phyloP scores from a whole-genome alignment of 768 basidiomycete genomes.

The Tylopilus intermedius region DNA sequence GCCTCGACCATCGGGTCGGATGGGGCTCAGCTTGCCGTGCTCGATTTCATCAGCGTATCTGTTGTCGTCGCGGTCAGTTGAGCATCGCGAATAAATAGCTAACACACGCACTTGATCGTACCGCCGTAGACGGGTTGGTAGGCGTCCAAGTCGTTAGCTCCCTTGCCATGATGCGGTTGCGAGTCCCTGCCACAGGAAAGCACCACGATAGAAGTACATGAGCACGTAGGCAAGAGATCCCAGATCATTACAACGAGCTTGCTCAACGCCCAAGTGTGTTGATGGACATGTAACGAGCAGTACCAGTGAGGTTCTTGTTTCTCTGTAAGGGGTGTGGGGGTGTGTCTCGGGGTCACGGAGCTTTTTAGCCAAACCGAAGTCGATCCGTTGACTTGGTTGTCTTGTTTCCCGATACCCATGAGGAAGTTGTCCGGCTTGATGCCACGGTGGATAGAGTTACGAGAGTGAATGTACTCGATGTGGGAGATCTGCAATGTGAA shows the following conservation, averaged over 20 bases:
- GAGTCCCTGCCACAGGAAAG: slow-evolving; percentile 97
- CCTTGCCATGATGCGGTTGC: slow-evolving; percentile 99
- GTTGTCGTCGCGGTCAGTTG: background rate
- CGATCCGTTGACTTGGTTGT: slow-evolving; percentile 98
- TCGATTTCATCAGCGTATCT: slow-evolving; percentile 98
- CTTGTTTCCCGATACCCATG: slow-evolving; percentile 99
- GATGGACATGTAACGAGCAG: slow-evolving; percentile 98
- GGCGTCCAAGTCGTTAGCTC: no score
- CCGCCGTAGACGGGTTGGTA: slow-evolving; percentile 86
- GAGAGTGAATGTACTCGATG: slow-evolving; percentile 98
- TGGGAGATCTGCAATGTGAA: slow-evolving; percentile 74
- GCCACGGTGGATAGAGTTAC: slow-evolving; percentile 96
- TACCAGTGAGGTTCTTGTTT: slow-evolving; percentile 99
- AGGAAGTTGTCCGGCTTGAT: slow-evolving; percentile 99
- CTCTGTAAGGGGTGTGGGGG: slow-evolving; percentile 97
- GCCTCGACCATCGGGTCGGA: slow-evolving; percentile 39
- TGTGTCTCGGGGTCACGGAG: slow-evolving; percentile 99
- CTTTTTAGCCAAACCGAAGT: slow-evolving; percentile 98
- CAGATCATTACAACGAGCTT: slow-evolving; percentile 95
- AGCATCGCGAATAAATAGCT: background rate
- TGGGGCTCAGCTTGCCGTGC: slow-evolving; percentile 71
- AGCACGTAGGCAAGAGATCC: slow-evolving; percentile 98
- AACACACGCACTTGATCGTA: slow-evolving; percentile 61
- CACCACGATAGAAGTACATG: slow-evolving; percentile 99
- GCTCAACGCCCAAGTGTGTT: slow-evolving; percentile 99